Conservation (phyloP, 305 asterid species). For the Fraxinus baroniana region DNA sequence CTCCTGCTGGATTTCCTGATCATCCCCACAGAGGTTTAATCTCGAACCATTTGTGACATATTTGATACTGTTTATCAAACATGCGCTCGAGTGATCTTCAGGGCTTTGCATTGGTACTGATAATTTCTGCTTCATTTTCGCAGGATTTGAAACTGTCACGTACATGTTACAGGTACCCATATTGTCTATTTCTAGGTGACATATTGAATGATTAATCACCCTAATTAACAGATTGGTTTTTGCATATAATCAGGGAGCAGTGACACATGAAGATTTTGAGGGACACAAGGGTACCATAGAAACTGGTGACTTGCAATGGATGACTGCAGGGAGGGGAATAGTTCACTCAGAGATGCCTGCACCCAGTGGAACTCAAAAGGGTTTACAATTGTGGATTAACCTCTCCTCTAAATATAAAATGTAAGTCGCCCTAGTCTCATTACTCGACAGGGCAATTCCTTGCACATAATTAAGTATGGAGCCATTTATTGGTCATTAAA, state of each 20-base stretch:
- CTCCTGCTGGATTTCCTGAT: constrained; percentile 95
- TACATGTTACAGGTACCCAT: constrained; percentile 77
- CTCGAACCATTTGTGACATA: neutral
- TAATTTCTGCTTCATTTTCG: neutral
- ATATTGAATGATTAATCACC: neutral
- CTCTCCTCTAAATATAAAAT: constrained; percentile 71
- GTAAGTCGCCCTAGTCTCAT: constrained; percentile 32
- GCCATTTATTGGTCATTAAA: neutral
- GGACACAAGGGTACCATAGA: constrained; percentile 77
- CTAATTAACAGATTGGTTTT: neutral
- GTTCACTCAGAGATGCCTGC: constrained; percentile 97
- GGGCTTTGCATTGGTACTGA: neutral
- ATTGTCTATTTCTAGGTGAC: neutral
- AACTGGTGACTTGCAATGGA: constrained; percentile 90
- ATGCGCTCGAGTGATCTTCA: neutral
- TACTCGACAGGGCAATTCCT: neutral
- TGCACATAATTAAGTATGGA: neutral
- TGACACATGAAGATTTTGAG: constrained; percentile 77
- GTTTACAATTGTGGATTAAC: constrained; percentile 81
- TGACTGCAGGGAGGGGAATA: constrained; percentile 94
- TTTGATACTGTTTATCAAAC: neutral
- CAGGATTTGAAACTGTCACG: constrained; percentile 93
- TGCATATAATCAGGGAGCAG: constrained; percentile 50
- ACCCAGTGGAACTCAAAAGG: constrained; percentile 65
- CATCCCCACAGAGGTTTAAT: constrained; percentile 90